Evolutionary conservation across 306 rosid genomes (phyloP), one percentile per base, ranked within the genome.

Genomic region (Sophora flavescens): DNA sequence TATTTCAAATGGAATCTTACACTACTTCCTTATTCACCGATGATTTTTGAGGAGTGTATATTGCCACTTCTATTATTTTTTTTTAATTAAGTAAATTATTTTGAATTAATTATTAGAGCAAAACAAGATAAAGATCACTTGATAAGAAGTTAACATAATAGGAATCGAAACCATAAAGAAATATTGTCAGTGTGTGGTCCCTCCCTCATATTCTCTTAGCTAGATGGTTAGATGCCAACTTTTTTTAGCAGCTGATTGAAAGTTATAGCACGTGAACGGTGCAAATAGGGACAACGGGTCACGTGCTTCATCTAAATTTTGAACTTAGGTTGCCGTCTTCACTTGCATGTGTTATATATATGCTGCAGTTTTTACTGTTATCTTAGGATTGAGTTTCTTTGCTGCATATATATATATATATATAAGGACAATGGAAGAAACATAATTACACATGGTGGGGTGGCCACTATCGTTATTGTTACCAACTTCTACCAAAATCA

Each of bases 161-260:
- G 22, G 22, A 22, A 22, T 61, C 77, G 50, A 41, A 52, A 63
- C 45, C 36, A 63, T 53, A 12, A 12, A 33, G 74, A 47, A 72
- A 72, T 45, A 45, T 33, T 30, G 45, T 33, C 30, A 4, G 18
- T n/a, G 11, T 59, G 75, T 64, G 83, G 83, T 80, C 83, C 83
- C 52, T 71, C 26, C 22, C 60, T 26, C 17, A 63, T 11, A 52
- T 71, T 76, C 80, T 64, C 80, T 41, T 35, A n/a, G n/a, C n/a
- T 35, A 2, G 38, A 35, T 22, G 1, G 22, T 22, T 42, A 4
- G 60, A 22, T 32, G 62, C 26, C 74, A 79, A 28, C 30, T 41
- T 41, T 50, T 39, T 78, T 17, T n/a, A 35, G 32, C 16, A 38
- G 54, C n/a, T n/a, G n/a, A 60, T 48, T 30, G 32, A 30, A 30